Percentiles rank a stretch among this genome's conserved stretches.
Conservation (phyloP, 192 early-diverging fungal species). For the Coemansia sp. region DNA sequence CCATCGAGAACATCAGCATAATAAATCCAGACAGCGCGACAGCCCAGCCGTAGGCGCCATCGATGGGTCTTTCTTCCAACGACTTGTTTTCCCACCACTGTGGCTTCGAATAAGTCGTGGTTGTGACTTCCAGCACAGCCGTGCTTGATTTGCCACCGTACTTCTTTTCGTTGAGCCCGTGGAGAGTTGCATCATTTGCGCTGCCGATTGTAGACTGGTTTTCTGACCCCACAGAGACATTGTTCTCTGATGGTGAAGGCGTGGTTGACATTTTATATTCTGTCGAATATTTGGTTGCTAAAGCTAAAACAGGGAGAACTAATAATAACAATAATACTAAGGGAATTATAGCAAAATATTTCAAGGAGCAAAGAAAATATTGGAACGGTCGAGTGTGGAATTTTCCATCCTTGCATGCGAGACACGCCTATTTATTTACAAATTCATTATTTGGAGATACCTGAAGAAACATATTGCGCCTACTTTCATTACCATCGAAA, state of each 20-base stretch:
- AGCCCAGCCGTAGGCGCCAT: conserved; percentile 54
- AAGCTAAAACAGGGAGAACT: too few species aligned
- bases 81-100: conserved; percentile 51
- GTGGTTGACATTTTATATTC: neutral
- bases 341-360: too few species aligned
- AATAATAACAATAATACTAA: neutral
- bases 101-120: neutral
- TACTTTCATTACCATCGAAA: too few species aligned
- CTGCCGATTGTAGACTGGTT: neutral
- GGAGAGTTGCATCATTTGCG: neutral
- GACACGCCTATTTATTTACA: neutral
- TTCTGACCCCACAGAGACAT: neutral
- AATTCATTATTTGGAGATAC: too few species aligned
- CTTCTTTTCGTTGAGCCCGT: neutral
- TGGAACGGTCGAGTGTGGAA: too few species aligned
- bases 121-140: neutral
- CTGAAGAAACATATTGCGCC: too few species aligned
- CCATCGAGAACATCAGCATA: conserved; percentile 58
- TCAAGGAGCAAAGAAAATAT: neutral
- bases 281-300: neutral
- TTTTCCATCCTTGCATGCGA: too few species aligned
- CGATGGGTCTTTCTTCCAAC: conserved; percentile 29
- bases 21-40: conserved; percentile 55
- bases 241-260: neutral
- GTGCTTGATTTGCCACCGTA: neutral